Conservation (phyloP, 2,329 filamentous ascomycete genomes). For the Truncatella angustata region DNA sequence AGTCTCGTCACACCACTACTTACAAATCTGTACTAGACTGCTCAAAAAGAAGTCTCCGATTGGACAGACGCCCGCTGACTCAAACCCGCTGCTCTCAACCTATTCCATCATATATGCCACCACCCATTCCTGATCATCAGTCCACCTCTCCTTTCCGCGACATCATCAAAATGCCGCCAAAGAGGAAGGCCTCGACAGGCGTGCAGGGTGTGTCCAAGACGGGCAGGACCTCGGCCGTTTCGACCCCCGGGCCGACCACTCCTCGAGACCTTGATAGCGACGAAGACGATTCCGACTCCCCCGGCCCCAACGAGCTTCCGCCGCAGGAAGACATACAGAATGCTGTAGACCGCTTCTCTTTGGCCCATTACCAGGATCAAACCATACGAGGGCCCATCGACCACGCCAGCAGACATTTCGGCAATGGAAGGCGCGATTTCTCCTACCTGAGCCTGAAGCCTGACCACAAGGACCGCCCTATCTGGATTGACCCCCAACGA, state of each 20-base stretch:
- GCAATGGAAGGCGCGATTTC: constrained; percentile 61
- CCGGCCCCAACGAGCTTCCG: constrained; percentile 46
- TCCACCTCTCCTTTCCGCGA: too few relatives aligned
- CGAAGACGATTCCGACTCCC: constrained; percentile 41
- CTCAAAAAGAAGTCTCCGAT: too few relatives aligned
- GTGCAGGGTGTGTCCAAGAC: constrained; percentile 50
- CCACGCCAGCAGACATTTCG: constrained; percentile 46
- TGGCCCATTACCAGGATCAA: constrained; percentile 49
- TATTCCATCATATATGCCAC: too few relatives aligned
- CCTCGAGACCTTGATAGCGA: constrained; percentile 56
- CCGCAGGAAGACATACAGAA: constrained; percentile 55
- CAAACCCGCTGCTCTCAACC: too few relatives aligned
- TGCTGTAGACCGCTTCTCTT: constrained; percentile 59
- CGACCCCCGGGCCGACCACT: constrained; percentile 60
- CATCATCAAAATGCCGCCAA: constrained; percentile 58
- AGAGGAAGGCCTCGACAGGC: constrained; percentile 64
- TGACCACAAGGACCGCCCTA: constrained; percentile 83
- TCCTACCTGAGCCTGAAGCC: constrained; percentile 79
- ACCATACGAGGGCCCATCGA: constrained; percentile 36
- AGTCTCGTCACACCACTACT: too few relatives aligned
- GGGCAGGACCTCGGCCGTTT: constrained; percentile 54
- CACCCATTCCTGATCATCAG: too few relatives aligned
- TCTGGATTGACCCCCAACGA: constrained; percentile 89
- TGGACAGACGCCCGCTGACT: too few relatives aligned
- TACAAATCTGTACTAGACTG: too few relatives aligned